phyloP scores from a whole-genome alignment of 805 yeast genomes.

The Metschnikowia cubensis region DNA sequence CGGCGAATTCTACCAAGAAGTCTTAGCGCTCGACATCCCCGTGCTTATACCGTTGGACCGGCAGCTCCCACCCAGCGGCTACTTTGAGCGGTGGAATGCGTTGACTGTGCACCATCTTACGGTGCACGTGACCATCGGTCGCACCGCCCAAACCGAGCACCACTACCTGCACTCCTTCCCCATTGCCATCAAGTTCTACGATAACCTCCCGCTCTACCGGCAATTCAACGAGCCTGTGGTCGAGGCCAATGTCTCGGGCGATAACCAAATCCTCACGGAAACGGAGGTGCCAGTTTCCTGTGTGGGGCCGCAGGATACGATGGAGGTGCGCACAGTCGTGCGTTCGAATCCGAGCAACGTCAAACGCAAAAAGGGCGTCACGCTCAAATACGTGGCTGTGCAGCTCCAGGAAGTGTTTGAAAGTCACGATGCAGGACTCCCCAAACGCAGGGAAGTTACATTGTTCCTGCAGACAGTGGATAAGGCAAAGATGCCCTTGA shows the following conservation, averaged over 20 bases:
- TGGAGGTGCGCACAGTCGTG: conserved; percentile 37
- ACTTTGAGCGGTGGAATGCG: conserved; percentile 44
- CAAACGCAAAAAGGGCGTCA: conserved; percentile 28
- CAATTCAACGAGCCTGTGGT: conserved; percentile 52
- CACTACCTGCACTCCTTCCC: conserved; percentile 40
- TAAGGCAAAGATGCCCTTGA: conserved; percentile 17
- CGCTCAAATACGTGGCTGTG: conserved; percentile 42
- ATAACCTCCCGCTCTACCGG: conserved; percentile 51
- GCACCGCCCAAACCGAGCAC: conserved; percentile 26
- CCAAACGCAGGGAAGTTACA: conserved; percentile 44
- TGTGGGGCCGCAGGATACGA: conserved; percentile 54
- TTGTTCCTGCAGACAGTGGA: conserved; percentile 33
- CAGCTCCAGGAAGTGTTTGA: conserved; percentile 54
- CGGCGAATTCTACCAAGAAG: conserved; percentile 35
- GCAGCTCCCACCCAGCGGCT: conserved; percentile 51
- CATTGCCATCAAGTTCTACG: conserved; percentile 52
- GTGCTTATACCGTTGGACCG: conserved; percentile 53
- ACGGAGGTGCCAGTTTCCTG: conserved; percentile 48
- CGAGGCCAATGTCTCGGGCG: conserved; percentile 43
- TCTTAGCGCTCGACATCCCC: conserved; percentile 58
- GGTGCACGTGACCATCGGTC: conserved; percentile 34
- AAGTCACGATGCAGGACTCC: conserved; percentile 48
- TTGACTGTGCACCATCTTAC: conserved; percentile 45
- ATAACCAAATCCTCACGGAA: conserved; percentile 45
- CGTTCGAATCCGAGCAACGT: conserved; percentile 36